Evolutionary conservation across 1,284 basidiomycete species (phyloP), one percentile per base, ranked within the genome.

Genomic region (Ustilago lituana): DNA sequence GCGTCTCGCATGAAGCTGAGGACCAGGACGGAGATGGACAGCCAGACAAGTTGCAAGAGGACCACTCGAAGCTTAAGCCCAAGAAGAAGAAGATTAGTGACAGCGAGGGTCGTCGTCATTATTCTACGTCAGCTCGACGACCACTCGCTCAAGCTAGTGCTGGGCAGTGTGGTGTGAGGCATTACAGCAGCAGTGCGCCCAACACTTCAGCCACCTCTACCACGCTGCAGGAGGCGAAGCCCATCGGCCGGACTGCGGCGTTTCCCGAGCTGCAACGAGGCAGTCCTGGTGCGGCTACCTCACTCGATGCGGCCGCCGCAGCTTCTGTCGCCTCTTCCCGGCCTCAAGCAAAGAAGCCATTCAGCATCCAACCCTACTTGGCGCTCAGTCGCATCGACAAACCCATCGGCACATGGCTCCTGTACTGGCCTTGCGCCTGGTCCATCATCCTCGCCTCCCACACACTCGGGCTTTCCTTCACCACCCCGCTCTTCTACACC

Each of bases 301-400:
- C 39, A 11, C n/a, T 29, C 2, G 19, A 52, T 19, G 39, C 49
- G 22, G 32, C 38, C 8, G 17, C 37, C 2, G 9, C 17, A 1
- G 37, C 3, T 8, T 3, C 23, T 5, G 20, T 24, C 20, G 33
- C n/a, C 9, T 5, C 50, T 1, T 7, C 27, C 7, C 26, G 2
- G 10, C 9, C 23, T 19, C 35, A 20, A 32, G 19, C 52, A 14
- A 43, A 27, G 15, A 69, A 63, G 43, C 48, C 51, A 0, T 70
- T 66, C 59, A 73, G 58, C 59, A 41, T 78, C 24, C 47, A 72
- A 24, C 94, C 95, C 2, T 98, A 97, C 82, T 78, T 94, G 7
- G 89, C 90, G 76, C 85, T 98, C 22, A 90, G 90, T 44, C 88
- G 95, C 50, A 86, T 95, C 48, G 94, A 98, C 85, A 98, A 97